Conservation (phyloP, 805 yeast genomes). For the Yueomyces sp. region DNA sequence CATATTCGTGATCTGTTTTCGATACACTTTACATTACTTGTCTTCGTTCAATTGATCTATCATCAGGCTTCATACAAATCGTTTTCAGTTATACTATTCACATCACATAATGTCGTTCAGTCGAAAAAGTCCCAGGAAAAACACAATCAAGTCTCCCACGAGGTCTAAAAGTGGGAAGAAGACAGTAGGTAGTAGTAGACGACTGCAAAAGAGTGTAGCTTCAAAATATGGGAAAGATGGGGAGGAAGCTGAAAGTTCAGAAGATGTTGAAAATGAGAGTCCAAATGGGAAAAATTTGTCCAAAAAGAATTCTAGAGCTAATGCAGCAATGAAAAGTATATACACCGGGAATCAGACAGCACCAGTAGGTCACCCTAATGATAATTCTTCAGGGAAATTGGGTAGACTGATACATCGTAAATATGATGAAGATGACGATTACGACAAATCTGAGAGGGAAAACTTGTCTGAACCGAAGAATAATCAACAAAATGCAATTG, state of each 20-base stretch:
- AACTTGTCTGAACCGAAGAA: background rate
- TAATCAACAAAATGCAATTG: slow-evolving; percentile 6
- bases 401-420: slow-evolving; percentile 25
- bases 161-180: background rate
- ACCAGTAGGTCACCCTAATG: slow-evolving; percentile 3
- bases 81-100: no score
- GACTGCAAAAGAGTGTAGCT: no score
- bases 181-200: background rate
- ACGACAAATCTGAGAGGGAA: slow-evolving; percentile 1
- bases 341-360: no score
- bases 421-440: slow-evolving; percentile 14
- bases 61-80: no score
- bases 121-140: background rate
- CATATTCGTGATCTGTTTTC: no score
- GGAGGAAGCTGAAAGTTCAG: no score
- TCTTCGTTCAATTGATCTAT: no score
- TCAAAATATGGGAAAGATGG: no score
- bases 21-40: no score
- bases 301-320: slow-evolving; percentile 1
- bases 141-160: background rate
- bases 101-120: no score
- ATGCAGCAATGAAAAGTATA: no score
- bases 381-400: slow-evolving; percentile 19
- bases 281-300: slow-evolving; percentile 4
- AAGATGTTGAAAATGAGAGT: slow-evolving; percentile 14